A percentile compares a stretch with the other conserved stretches of the same genome.
Conservation (phyloP, 1,139 yeast species). For the Hemisphaericaspora xylanilytica region DNA sequence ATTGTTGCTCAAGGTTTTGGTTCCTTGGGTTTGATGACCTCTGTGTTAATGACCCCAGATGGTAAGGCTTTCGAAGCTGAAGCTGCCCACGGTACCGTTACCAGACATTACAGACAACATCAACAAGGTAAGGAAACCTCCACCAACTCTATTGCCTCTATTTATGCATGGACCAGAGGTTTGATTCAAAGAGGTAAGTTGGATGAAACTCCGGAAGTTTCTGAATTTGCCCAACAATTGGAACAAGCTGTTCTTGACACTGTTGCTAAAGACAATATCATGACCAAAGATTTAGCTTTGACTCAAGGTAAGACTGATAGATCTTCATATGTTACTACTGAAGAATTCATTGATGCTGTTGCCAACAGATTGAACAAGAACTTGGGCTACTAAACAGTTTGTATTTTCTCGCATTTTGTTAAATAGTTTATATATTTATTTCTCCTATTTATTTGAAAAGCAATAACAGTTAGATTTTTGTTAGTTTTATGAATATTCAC, state of each 20-base stretch:
- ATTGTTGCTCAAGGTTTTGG: constrained; percentile 98
- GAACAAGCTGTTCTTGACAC: constrained; percentile 86
- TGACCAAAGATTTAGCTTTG: constrained; percentile 95
- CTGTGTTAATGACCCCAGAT: constrained; percentile 89
- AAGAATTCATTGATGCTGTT: constrained; percentile 86
- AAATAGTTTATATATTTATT: constrained; percentile 3
- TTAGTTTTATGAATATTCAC: no score
- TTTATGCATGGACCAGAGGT: constrained; percentile 96
- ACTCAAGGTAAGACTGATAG: constrained; percentile 84
- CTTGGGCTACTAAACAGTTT: constrained; percentile 17
- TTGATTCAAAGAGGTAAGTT: constrained; percentile 85
- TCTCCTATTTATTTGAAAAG: constrained; percentile 1
- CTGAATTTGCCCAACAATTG: constrained; percentile 69
- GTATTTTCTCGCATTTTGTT: background rate
- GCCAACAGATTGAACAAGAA: constrained; percentile 35
- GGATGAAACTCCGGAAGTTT: constrained; percentile 82
- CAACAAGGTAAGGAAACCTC: constrained; percentile 96
- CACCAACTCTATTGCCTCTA: constrained; percentile 98
- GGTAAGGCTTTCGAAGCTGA: constrained; percentile 95
- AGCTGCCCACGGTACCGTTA: constrained; percentile 97
- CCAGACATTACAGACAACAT: constrained; percentile 92
- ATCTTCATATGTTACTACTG: constrained; percentile 78
- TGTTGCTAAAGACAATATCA: constrained; percentile 77
- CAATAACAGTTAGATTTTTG: no score
- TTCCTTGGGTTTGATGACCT: constrained; percentile 93